These are phyloP conservation scores for Hymenoscyphus occultus DNA, from an alignment of 2,329 filamentous ascomycete genomes.

Conservation along the genomic window DNA sequence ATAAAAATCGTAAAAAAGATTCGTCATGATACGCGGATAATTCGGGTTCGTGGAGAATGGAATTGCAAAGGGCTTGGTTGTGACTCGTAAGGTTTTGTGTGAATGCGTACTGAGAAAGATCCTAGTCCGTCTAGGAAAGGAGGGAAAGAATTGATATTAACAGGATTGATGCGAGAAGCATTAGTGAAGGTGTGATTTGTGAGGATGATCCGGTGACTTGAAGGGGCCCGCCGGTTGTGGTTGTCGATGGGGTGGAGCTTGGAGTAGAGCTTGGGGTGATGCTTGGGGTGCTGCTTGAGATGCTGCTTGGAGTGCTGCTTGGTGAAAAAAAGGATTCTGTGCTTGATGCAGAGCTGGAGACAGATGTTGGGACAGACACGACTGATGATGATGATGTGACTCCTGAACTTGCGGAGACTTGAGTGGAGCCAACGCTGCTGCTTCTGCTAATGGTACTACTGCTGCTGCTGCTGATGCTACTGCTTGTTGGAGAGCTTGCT, in stretches of 20 bases:
- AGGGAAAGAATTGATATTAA: constrained; percentile 11
- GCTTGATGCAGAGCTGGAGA: neutral
- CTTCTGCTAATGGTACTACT: neutral
- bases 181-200: constrained; percentile 5
- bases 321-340: neutral
- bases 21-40: neutral
- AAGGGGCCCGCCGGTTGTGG: neutral
- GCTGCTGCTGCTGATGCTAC: too few relatives aligned
- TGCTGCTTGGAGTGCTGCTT: neutral
- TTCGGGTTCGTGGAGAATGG: neutral
- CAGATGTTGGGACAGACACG: neutral
- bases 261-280: neutral
- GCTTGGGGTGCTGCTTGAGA: neutral
- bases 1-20: neutral
- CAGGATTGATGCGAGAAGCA: constrained; percentile 2
- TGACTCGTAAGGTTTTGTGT: neutral
- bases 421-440: neutral
- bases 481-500: neutral
- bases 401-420: neutral
- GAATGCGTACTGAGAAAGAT: neutral
- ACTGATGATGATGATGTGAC: constrained; percentile 3
- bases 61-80: neutral
- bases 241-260: neutral
- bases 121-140: constrained; percentile 7
- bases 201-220: constrained; percentile 9